Evolutionary conservation across 768 basidiomycete genomes (phyloP).

Genomic region (Royoungia palumana): DNA sequence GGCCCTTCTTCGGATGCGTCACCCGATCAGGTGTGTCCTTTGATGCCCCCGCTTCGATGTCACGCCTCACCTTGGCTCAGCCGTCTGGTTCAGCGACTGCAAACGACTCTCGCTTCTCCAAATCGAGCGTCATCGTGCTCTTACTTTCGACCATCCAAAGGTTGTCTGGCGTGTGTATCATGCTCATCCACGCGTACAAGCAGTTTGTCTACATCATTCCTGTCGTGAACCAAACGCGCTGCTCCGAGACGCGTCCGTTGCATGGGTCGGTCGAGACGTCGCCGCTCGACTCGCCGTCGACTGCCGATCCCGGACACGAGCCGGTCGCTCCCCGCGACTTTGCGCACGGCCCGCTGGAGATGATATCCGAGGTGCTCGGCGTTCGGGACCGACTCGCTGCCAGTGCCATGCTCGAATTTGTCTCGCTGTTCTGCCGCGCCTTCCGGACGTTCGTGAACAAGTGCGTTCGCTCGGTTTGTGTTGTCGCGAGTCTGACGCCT

Average conservation of each 20-base stretch:
- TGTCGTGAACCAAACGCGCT: conserved; percentile 50
- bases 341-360: conserved; percentile 39
- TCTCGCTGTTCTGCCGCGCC: conserved; percentile 45
- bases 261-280: neutral
- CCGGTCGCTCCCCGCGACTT: conserved; percentile 32
- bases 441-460: conserved; percentile 58
- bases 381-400: conserved; percentile 48
- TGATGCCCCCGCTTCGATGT: neutral
- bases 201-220: conserved; percentile 62
- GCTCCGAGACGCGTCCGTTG: neutral
- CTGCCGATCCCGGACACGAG: conserved; percentile 7
- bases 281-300: conserved; percentile 28
- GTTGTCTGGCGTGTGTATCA: conserved; percentile 65
- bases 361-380: conserved; percentile 50
- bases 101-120: conserved; percentile 36
- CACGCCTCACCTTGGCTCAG: conserved; percentile 11
- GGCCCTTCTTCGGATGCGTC: conserved; percentile 39
- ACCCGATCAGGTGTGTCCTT: conserved; percentile 18
- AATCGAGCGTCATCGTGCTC: conserved; percentile 60
- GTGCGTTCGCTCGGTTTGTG: conserved; percentile 30
- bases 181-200: conserved; percentile 66
- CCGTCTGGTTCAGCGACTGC: conserved; percentile 23
- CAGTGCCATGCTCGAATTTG: conserved; percentile 41
- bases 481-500: conserved; percentile 8
- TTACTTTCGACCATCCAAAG: conserved; percentile 73